Conservation (phyloP, 73 alveolate genomes). For the Uronychia binucleata region DNA sequence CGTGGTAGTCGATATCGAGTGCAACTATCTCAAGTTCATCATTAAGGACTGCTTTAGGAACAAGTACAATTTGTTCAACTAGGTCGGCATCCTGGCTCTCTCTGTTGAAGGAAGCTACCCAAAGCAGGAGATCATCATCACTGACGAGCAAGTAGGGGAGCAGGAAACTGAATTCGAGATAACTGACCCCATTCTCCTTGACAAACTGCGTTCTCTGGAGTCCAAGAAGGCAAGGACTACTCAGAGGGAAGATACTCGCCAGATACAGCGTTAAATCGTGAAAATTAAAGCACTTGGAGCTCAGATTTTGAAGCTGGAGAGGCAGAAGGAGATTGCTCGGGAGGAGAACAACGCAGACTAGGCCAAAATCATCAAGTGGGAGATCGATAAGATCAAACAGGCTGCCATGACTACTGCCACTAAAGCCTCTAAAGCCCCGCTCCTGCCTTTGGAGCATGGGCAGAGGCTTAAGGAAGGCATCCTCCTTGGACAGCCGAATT, state of each 20-base stretch:
- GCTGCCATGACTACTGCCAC: constrained; percentile 44
- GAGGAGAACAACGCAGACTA: constrained; percentile 80
- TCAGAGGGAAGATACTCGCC: background rate
- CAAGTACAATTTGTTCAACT: constrained; percentile 70
- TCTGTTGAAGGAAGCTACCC: constrained; percentile 66
- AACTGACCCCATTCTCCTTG: too few relatives aligned
- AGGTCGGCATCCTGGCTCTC: constrained; percentile 72
- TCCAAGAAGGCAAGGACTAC: background rate
- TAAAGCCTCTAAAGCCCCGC: too few relatives aligned
- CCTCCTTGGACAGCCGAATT: too few relatives aligned
- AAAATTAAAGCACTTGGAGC: constrained; percentile 79
- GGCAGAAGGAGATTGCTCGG: constrained; percentile 66
- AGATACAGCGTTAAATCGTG: constrained; percentile 35
- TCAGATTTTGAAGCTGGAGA: constrained; percentile 74
- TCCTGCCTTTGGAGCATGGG: too few relatives aligned
- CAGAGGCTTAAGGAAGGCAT: too few relatives aligned
- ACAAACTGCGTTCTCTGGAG: too few relatives aligned
- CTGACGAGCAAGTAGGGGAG: constrained; percentile 6
- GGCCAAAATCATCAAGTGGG: constrained; percentile 74
- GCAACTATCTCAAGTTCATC: constrained; percentile 72
- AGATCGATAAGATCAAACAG: constrained; percentile 65
- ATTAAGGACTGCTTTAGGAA: constrained; percentile 62
- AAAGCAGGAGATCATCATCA: constrained; percentile 60
- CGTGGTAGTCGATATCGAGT: constrained; percentile 9
- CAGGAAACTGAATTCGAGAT: too few relatives aligned